phyloP scores from a whole-genome alignment of 306 rosid genomes.

The Sechiopsis laciniata region DNA sequence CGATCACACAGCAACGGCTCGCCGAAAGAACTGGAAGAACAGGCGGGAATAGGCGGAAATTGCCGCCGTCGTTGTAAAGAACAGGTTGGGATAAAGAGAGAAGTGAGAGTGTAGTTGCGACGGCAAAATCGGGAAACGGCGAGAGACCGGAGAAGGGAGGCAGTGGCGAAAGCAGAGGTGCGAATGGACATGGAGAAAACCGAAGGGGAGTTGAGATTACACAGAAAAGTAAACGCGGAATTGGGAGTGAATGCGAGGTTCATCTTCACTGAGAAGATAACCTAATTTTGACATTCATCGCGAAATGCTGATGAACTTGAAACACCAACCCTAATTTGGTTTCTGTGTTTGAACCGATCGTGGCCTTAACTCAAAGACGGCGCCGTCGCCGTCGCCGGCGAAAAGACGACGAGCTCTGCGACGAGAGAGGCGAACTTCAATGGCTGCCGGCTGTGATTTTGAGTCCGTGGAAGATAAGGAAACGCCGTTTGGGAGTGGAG shows the following conservation, averaged over 20 bases:
- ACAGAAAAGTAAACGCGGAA: background rate
- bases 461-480: no score
- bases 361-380: no score
- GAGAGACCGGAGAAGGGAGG: constrained; percentile 26
- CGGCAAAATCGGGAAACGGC: background rate
- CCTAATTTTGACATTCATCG: background rate
- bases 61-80: background rate
- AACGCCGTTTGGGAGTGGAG: no score
- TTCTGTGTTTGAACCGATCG: no score
- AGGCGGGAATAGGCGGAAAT: background rate
- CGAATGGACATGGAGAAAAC: constrained; percentile 21
- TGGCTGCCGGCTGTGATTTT: no score
- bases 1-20: constrained; percentile 30
- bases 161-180: constrained; percentile 23
- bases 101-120: background rate
- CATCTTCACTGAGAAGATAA: background rate
- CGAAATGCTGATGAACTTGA: no score
- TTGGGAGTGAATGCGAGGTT: background rate
- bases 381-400: no score
- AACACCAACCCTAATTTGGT: no score
- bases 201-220: background rate
- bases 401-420: no score
- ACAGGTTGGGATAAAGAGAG: background rate
- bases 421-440: no score
- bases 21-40: constrained; percentile 29